Base-by-base conservation (phyloP, 169 alveolate genomes). In the Cryptosporidium baileyi region DNA sequence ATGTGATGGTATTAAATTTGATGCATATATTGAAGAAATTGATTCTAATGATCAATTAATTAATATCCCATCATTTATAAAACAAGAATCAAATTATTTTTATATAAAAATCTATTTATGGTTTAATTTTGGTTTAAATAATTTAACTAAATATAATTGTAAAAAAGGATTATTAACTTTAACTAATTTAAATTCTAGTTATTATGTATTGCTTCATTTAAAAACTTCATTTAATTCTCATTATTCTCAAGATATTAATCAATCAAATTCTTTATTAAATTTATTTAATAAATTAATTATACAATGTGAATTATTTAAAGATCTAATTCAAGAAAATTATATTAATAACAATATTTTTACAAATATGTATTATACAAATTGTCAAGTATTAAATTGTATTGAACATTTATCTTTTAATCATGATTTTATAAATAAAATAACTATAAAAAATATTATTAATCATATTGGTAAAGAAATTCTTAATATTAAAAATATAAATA, bases 1-100 rank as follows among this genome's bases (percentile, higher is more conserved):
- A 17, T 74, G 44, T 74, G 85, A 74, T 54, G 85, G 85, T 17
- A 8, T 22, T 4, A 74, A 24, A n/a, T 38, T 36, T 1, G 85
- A 74, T 22, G n/a, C 85, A 30, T 36, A 8, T 51, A 47, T 74
- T 4, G 74, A 74, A 28, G 40, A n/a, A 30, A 54, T 60, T 13
- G 9, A 3, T 36, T 32, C 54, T 13, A 34, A 22, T 52, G 47
- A 54, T 32, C 44, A 47, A 19, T 30, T 65, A 3, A n/a, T n/a
- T n/a, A n/a, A n/a, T n/a, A n/a, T n/a, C n/a, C n/a, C n/a, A n/a
- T n/a, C n/a, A n/a, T n/a, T 4, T 4, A 26, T 9, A 4, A 4
- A 2, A 47, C 59, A 4, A 26, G 9, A 47, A n/a, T 47, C 9
- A 11, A 4, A 26, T n/a, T n/a, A 11, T n/a, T 5, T 11, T 4